Percentiles rank a stretch among this genome's conserved stretches.
Conservation (phyloP, 768 basidiomycete species). For the Rhodotorula toruloides region DNA sequence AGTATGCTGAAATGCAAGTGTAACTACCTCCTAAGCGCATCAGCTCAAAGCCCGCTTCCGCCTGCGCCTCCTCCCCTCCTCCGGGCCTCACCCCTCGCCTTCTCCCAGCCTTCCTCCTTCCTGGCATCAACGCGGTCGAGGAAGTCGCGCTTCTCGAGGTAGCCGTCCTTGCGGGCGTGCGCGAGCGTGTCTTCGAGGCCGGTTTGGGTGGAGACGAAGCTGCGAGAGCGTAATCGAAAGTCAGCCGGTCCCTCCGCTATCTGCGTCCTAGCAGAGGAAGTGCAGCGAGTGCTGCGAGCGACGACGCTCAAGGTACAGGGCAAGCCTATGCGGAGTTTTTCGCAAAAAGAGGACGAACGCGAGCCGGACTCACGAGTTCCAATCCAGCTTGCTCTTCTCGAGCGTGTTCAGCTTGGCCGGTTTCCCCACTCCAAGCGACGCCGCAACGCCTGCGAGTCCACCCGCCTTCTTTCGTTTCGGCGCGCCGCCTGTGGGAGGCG, state of each 20-base stretch:
- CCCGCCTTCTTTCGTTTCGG: constrained; percentile 49
- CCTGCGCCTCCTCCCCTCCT: constrained; percentile 54
- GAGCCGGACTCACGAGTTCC: constrained; percentile 50
- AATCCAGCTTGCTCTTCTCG: constrained; percentile 82
- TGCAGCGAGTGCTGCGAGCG: no score
- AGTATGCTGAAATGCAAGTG: no score
- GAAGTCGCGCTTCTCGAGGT: constrained; percentile 79
- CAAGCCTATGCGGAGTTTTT: no score
- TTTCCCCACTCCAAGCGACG: constrained; percentile 47
- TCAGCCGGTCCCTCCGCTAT: no score
- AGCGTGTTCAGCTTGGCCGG: constrained; percentile 74
- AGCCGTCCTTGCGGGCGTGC: constrained; percentile 68
- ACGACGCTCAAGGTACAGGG: no score
- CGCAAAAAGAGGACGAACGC: neutral
- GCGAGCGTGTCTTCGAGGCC: constrained; percentile 67
- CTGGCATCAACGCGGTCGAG: constrained; percentile 67
- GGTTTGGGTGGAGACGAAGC: constrained; percentile 27
- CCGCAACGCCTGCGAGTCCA: constrained; percentile 60
- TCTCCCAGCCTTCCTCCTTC: constrained; percentile 62
- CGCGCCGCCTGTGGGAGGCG: constrained; percentile 22
- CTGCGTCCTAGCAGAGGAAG: no score
- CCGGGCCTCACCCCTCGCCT: constrained; percentile 48
- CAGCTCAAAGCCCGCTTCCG: no score
- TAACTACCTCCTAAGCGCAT: no score
- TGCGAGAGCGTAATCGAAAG: neutral